Evolutionary conservation across 441 rosid genomes (phyloP), one percentile per base, ranked within the genome.

Genomic region (Brassica hybrid): DNA sequence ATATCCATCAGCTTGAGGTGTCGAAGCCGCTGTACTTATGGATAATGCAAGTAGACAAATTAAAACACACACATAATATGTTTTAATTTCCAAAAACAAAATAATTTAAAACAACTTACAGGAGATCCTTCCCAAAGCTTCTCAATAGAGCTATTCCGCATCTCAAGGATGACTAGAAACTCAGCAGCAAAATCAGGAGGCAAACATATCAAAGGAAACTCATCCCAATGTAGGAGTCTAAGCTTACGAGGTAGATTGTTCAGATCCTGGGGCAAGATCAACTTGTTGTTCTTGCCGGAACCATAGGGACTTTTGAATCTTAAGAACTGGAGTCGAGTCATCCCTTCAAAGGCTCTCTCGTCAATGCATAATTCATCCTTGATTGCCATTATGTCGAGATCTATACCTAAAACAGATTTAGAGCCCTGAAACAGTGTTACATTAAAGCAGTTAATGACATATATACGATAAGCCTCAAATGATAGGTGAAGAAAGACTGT

Each of bases 111-210:
- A 11, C n/a, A 0, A 58, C 62, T 21, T 19, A 58, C 62, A 0
- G 30, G 30, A 58, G n/a, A 3, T 13, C 62, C n/a, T 11, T 6
- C 0, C 61, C 62, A 58, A 21, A 58, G 62, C 30, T 19, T 58
- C 62, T 58, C 62, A 58, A 58, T 58, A 58, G 13, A 19, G 62
- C n/a, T 58, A 21, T 58, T 58, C 62, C 30, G 30, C 30, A 57
- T 57, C 27, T 57, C 27, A 57, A 57, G 30, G 14, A 58, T 58
- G 32, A 58, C 63, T 0, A 58, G 32, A 58, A 21, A 58, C 32
- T 58, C 14, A 1, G 62, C 62, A 58, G 13, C 7, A 57, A 57
- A 57, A 12, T 3, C 2, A 57, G 27, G 27, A 57, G 62, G 30
- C 62, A 57, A 19, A 12, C 32, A 58, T 11, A 8, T 21, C 16